Evolutionary conservation across 2,329 filamentous ascomycete genomes (phyloP), one percentile per base, ranked within the genome.

Genomic region (Pseudocercospora fijiensis): DNA sequence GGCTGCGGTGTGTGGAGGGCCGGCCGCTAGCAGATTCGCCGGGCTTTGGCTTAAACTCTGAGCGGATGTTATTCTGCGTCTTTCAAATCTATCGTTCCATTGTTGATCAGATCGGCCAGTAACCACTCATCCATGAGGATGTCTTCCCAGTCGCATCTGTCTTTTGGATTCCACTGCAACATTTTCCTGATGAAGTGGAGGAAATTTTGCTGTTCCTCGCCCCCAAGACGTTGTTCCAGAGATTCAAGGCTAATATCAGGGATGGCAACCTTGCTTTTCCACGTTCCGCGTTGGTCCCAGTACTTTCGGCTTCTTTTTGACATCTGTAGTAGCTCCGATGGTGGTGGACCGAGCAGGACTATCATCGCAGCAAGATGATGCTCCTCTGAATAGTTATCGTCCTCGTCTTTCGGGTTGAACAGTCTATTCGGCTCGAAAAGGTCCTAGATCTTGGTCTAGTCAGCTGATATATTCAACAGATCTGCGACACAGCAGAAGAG

Each of bases 91-190:
- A 70, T 60, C 41, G 66, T 45, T 43, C 69, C 66, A 51, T 62
- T 60, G 26, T 67, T 64, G 47, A 71, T 70, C 45, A 72, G 61
- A 60, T 73, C 69, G 11, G 65, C 71, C 18, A 69, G 43, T 5
- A 73, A 49, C 69, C 69, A 73, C 59, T 71, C 70, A 27, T 70
- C 66, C 13, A 57, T 47, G 59, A 65, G 69, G 20, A 72, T 52
- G 16, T 68, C 66, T 62, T 70, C 22, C 67, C 68, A 9, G 65
- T 68, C 59, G 6, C 57, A 53, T 16, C 75, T 67, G 45, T 76
- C 71, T 58, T 78, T 75, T 0, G 75, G 76, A 28, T 65, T 71
- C 76, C 76, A 78, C 27, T 72, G 70, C 53, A 78, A 64, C 73
- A 77, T 77, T 59, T 72, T 74, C 22, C 71, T 67, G 66, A 77